These are phyloP conservation scores for Tuber brumale DNA, from an alignment of 495 filamentous ascomycete species.

Conservation along the genomic window DNA sequence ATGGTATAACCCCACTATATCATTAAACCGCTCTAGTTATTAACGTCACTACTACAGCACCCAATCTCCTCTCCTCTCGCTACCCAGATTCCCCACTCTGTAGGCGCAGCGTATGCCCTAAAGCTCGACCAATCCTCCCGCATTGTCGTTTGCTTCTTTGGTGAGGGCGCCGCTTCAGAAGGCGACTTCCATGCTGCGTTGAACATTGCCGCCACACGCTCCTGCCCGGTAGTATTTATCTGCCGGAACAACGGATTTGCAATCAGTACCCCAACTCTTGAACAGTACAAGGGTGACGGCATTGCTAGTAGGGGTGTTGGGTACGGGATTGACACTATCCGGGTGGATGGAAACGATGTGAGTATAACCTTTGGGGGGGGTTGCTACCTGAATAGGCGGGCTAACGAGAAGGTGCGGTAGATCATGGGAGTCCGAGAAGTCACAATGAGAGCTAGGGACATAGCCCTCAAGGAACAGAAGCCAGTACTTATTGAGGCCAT, in stretches of 20 bases:
- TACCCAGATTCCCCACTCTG: slow-evolving; percentile 91
- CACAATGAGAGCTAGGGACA: slow-evolving; percentile 66
- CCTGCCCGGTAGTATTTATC: slow-evolving; percentile 86
- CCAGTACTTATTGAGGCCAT: slow-evolving; percentile 85
- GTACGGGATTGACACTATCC: slow-evolving; percentile 94
- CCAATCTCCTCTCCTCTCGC: slow-evolving; percentile 89
- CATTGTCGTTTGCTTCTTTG: slow-evolving; percentile 86
- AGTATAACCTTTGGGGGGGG: neutral
- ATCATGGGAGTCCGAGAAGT: slow-evolving; percentile 88
- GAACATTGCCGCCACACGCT: slow-evolving; percentile 90
- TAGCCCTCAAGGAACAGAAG: slow-evolving; percentile 54
- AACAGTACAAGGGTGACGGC: slow-evolving; percentile 95
- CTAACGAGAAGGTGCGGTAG: slow-evolving; percentile 18
- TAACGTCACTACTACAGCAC: slow-evolving; percentile 52
- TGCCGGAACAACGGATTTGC: slow-evolving; percentile 98
- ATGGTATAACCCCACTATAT: slow-evolving; percentile 49
- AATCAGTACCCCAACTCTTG: slow-evolving; percentile 87
- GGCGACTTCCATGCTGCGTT: slow-evolving; percentile 96
- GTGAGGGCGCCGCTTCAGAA: slow-evolving; percentile 94
- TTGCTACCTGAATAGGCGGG: neutral
- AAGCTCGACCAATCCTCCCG: slow-evolving; percentile 72
- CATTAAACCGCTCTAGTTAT: neutral
- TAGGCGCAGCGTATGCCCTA: slow-evolving; percentile 82
- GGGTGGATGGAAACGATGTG: slow-evolving; percentile 88
- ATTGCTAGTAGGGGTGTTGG: slow-evolving; percentile 92